A percentile compares a stretch with the other conserved stretches of the same genome.
phyloP scores from a whole-genome alignment of 1,139 yeast genomes.

The Blastobotrys illinoisensis region DNA sequence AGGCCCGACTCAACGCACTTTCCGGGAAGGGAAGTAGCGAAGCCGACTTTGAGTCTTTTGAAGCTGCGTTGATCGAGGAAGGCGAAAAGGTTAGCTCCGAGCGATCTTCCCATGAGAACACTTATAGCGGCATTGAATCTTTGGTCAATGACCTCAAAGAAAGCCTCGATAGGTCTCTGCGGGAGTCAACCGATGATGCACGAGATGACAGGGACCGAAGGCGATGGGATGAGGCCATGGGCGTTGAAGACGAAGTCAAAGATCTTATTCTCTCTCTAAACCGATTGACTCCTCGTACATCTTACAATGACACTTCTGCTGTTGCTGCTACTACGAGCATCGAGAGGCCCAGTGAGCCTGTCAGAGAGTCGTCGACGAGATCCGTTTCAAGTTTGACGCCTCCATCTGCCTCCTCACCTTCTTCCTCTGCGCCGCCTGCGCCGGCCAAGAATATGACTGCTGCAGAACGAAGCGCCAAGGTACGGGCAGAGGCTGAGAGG shows the following conservation, averaged over 20 bases:
- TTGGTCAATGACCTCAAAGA: slow-evolving; percentile 69
- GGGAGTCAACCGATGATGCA: slow-evolving; percentile 32
- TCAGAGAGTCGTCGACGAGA: slow-evolving; percentile 2
- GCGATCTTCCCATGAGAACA: slow-evolving; percentile 46
- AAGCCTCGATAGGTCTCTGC: slow-evolving; percentile 44
- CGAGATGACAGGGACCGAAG: slow-evolving; percentile 50
- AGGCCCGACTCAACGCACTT: slow-evolving; percentile 84
- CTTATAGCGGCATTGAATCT: slow-evolving; percentile 65
- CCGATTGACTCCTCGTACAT: slow-evolving; percentile 30
- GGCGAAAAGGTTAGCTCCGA: slow-evolving; percentile 52
- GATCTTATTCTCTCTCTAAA: slow-evolving; percentile 53
- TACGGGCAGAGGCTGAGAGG: slow-evolving; percentile 86
- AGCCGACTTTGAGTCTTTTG: slow-evolving; percentile 44
- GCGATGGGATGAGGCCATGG: slow-evolving; percentile 84
- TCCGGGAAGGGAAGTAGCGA: slow-evolving; percentile 65
- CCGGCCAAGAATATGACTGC: slow-evolving; percentile 8
- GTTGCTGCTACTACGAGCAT: neutral
- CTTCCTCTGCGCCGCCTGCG: slow-evolving; percentile 4
- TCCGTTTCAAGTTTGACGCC: slow-evolving; percentile 3
- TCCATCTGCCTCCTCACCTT: slow-evolving; percentile 7
- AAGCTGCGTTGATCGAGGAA: slow-evolving; percentile 52
- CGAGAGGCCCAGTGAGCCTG: neutral
- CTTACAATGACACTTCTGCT: neutral
- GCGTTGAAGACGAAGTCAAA: slow-evolving; percentile 63
- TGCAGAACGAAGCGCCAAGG: slow-evolving; percentile 67